These are phyloP conservation scores for Pythium grandisporangium DNA, from an alignment of 352 stramenopile species.

Conservation along the genomic window DNA sequence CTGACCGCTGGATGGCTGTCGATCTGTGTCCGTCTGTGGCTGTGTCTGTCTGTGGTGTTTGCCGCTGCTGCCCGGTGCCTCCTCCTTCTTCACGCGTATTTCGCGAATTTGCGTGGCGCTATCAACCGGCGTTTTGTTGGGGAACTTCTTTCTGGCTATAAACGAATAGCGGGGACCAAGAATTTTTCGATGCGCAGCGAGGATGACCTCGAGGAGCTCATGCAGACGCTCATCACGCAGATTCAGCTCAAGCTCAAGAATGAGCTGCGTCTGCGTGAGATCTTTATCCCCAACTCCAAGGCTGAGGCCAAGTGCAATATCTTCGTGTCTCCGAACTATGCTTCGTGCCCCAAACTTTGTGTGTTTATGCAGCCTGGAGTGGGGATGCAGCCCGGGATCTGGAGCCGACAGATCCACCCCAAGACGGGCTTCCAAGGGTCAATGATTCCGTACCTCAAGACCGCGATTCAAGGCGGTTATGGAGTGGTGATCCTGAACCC, in stretches of 20 bases:
- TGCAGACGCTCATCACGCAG: conserved; percentile 75
- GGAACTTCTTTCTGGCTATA: background rate
- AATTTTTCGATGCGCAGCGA: conserved; percentile 78
- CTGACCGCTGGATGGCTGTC: background rate
- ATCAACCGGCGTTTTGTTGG: background rate
- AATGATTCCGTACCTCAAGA: conserved; percentile 86
- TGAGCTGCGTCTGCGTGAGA: conserved; percentile 73
- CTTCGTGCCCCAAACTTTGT: conserved; percentile 66
- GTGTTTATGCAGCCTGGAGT: conserved; percentile 71
- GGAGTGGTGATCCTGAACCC: conserved; percentile 77
- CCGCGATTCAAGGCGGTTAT: conserved; percentile 75
- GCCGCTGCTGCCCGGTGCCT: too few species aligned
- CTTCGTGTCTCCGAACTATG: conserved; percentile 79
- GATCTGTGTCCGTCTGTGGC: background rate
- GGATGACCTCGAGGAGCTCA: conserved; percentile 77
- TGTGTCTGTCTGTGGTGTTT: too few species aligned
- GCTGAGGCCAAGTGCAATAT: conserved; percentile 81
- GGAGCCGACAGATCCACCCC: conserved; percentile 57
- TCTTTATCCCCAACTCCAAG: conserved; percentile 85
- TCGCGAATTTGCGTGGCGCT: background rate
- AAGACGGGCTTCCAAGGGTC: conserved; percentile 81
- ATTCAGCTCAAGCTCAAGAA: conserved; percentile 84
- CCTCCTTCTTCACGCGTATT: background rate
- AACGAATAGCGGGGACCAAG: too few species aligned
- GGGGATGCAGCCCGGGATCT: conserved; percentile 63